These are phyloP conservation scores for Russula foetens DNA, from an alignment of 768 basidiomycete genomes.

Conservation along the genomic window DNA sequence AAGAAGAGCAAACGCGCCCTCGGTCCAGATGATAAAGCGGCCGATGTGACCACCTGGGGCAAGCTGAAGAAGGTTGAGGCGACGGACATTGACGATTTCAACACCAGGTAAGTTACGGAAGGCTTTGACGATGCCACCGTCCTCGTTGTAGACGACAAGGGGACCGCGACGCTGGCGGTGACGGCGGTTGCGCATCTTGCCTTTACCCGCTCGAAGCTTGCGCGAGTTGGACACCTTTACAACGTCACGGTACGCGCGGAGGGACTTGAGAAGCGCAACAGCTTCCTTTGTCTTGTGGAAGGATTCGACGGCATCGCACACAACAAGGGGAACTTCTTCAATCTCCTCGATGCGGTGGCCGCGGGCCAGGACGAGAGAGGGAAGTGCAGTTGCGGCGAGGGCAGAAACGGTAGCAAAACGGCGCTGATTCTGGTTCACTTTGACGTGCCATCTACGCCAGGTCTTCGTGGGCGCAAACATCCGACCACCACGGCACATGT, in stretches of 20 bases:
- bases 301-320: conserved; percentile 71
- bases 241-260: conserved; percentile 87
- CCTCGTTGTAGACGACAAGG: conserved; percentile 93
- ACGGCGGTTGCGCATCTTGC: conserved; percentile 94
- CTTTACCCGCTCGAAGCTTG: conserved; percentile 94
- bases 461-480: conserved; percentile 99
- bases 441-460: conserved; percentile 99
- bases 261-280: conserved; percentile 82
- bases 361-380: conserved; percentile 96
- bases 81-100: conserved; percentile 89
- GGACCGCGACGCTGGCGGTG: conserved; percentile 97
- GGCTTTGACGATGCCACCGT: conserved; percentile 94
- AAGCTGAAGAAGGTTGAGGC: conserved; percentile 96
- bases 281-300: conserved; percentile 97
- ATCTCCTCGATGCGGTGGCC: conserved; percentile 98
- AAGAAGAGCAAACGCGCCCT: conserved; percentile 84
- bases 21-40: conserved; percentile 99
- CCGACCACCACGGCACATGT: conserved; percentile 99
- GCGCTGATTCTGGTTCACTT: conserved; percentile 98
- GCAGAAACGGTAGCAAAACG: conserved; percentile 97
- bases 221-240: conserved; percentile 96
- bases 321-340: conserved; percentile 92
- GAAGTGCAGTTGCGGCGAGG: conserved; percentile 94
- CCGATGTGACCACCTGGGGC: conserved; percentile 99
- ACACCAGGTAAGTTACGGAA: conserved; percentile 99